These are phyloP conservation scores for Daphne laureola DNA, from an alignment of 441 rosid genomes.

Conservation along the genomic window DNA sequence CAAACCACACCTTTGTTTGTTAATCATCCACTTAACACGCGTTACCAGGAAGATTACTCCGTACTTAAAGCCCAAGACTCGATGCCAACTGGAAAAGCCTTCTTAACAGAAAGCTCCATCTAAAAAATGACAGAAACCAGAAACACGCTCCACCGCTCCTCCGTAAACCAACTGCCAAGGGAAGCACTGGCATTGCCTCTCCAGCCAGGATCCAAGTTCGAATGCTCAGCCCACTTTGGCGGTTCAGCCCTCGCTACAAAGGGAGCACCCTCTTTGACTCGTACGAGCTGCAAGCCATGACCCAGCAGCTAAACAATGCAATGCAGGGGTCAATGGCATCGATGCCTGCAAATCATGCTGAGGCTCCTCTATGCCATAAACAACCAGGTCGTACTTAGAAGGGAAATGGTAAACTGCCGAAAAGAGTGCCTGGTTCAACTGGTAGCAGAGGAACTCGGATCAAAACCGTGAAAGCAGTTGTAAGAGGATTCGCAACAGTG, in stretches of 20 bases:
- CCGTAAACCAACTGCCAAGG: neutral
- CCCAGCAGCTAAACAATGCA: slow-evolving; percentile 38
- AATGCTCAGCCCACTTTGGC: slow-evolving; percentile 13
- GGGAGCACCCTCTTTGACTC: slow-evolving; percentile 45
- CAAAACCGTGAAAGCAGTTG: slow-evolving; percentile 6
- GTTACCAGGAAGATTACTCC: neutral
- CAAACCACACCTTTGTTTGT: neutral
- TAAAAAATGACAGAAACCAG: slow-evolving; percentile 14
- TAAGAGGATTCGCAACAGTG: slow-evolving; percentile 20
- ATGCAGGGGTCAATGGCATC: slow-evolving; percentile 22
- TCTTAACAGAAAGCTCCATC: neutral
- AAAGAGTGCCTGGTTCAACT: slow-evolving; percentile 14
- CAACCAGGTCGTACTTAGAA: slow-evolving; percentile 16
- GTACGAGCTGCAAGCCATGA: slow-evolving; percentile 31
- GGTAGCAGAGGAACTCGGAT: neutral
- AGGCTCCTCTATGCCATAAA: slow-evolving; percentile 23
- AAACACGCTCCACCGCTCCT: slow-evolving; percentile 3
- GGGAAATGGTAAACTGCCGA: slow-evolving; percentile 16
- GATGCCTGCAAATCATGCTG: slow-evolving; percentile 20
- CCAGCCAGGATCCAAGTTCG: neutral
- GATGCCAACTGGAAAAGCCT: neutral
- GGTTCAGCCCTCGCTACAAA: slow-evolving; percentile 19
- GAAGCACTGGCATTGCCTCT: neutral
- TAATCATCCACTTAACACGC: neutral
- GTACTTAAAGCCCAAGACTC: neutral